Conservation (phyloP, 2,329 filamentous ascomycete species). For the Diaporthe batatas region DNA sequence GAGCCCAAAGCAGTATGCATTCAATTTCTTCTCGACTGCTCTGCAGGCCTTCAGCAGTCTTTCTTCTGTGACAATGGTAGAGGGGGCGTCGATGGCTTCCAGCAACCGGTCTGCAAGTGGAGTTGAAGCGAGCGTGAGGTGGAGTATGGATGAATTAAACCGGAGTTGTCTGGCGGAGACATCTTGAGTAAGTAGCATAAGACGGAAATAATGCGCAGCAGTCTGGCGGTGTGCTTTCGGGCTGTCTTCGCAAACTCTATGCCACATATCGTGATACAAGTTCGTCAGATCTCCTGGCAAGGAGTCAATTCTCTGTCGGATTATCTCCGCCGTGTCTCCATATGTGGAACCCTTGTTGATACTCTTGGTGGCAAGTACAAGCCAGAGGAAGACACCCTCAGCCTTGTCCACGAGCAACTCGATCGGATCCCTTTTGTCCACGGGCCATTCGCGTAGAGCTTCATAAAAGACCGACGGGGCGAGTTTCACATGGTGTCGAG, state of each 20-base stretch:
- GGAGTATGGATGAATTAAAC: background rate
- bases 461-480: background rate
- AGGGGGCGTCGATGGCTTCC: background rate
- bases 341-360: background rate
- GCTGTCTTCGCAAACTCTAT: background rate
- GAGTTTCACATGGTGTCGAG: background rate
- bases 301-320: background rate
- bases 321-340: background rate
- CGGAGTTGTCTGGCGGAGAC: too few relatives aligned
- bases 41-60: background rate
- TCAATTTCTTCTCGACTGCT: background rate
- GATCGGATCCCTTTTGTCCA: background rate
- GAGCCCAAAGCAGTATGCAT: constrained; percentile 6
- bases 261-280: constrained; percentile 29
- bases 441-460: too few relatives aligned
- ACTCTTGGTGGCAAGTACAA: constrained; percentile 16
- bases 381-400: constrained; percentile 31
- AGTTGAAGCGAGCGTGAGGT: constrained; percentile 14
- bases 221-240: background rate
- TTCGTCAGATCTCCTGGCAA: background rate
- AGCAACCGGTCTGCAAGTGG: background rate
- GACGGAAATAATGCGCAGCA: constrained; percentile 18
- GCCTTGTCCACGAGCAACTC: background rate
- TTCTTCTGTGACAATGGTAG: background rate
- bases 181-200: background rate